phyloP scores from a whole-genome alignment of 805 yeast genomes.

The Clavispora santaluciae region DNA sequence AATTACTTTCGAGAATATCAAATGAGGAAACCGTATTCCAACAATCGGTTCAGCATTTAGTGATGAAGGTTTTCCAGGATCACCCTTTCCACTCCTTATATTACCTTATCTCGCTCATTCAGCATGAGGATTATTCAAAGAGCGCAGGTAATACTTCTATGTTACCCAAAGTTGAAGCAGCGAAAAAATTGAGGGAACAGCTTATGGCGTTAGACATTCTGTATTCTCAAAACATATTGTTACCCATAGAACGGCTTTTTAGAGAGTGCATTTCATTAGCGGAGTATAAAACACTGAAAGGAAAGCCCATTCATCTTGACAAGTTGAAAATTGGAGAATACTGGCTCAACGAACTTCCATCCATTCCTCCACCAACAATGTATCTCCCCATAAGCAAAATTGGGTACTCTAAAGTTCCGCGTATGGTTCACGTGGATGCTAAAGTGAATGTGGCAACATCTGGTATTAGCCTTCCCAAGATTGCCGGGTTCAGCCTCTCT shows the following conservation, averaged over 20 bases:
- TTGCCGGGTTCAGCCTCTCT: conserved; percentile 49
- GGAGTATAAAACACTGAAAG: conserved; percentile 35
- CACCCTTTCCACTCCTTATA: conserved; percentile 77
- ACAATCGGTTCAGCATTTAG: conserved; percentile 40
- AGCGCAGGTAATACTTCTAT: conserved; percentile 29
- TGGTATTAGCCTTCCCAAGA: conserved; percentile 87
- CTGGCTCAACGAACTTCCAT: conserved; percentile 49
- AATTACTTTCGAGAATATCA: conserved; percentile 66
- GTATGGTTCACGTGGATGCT: conserved; percentile 42
- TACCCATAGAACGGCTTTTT: conserved; percentile 48
- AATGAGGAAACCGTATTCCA: conserved; percentile 53
- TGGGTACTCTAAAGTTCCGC: conserved; percentile 44
- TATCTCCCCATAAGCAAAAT: conserved; percentile 38
- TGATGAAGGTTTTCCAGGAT: conserved; percentile 42
- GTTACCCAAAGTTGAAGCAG: conserved; percentile 45
- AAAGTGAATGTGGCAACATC: conserved; percentile 61
- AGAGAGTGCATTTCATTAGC: conserved; percentile 50
- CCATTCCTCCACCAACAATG: conserved; percentile 66
- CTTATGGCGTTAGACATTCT: conserved; percentile 24
- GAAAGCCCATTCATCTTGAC: conserved; percentile 25
- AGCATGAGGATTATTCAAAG: conserved; percentile 34
- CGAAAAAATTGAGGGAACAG: conserved; percentile 42
- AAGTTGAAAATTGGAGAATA: conserved; percentile 37
- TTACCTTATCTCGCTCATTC: conserved; percentile 52
- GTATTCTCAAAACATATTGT: conserved; percentile 27